Percentiles rank a stretch among this genome's conserved stretches.
These are phyloP conservation scores for Symbiodinium natans DNA, from an alignment of 73 alveolate genomes.

Conservation along the genomic window DNA sequence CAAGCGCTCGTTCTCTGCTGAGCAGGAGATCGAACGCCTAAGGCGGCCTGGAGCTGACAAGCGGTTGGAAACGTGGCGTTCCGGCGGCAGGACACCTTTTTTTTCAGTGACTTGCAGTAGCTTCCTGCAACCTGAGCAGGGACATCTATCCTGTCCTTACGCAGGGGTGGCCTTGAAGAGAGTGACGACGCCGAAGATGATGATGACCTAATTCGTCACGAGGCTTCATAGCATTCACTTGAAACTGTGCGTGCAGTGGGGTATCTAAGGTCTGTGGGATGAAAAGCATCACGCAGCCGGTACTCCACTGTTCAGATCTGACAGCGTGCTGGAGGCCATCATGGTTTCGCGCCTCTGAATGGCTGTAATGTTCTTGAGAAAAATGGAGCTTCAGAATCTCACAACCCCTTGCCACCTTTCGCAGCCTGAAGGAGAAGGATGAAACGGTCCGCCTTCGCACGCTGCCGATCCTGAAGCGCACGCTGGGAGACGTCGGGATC, in stretches of 20 bases:
- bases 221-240: background rate
- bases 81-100: background rate
- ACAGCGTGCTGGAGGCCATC: background rate
- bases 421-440: background rate
- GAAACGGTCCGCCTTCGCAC: constrained; percentile 6
- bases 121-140: no score
- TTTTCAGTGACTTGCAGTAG: no score
- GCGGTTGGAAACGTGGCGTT: background rate
- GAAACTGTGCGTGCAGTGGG: no score
- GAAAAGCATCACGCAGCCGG: background rate
- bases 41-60: background rate
- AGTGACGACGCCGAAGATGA: background rate
- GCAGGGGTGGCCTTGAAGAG: background rate
- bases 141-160: no score
- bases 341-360: no score
- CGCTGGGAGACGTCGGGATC: background rate
- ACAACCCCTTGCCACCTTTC: background rate
- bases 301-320: background rate
- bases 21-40: background rate
- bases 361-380: no score
- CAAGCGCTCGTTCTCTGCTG: no score
- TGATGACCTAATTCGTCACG: background rate
- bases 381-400: no score
- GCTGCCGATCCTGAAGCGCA: background rate
- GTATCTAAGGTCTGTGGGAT: background rate